Evolutionary conservation across 2,329 filamentous ascomycete genomes (phyloP).

Genomic region (Penicillium palitans): DNA sequence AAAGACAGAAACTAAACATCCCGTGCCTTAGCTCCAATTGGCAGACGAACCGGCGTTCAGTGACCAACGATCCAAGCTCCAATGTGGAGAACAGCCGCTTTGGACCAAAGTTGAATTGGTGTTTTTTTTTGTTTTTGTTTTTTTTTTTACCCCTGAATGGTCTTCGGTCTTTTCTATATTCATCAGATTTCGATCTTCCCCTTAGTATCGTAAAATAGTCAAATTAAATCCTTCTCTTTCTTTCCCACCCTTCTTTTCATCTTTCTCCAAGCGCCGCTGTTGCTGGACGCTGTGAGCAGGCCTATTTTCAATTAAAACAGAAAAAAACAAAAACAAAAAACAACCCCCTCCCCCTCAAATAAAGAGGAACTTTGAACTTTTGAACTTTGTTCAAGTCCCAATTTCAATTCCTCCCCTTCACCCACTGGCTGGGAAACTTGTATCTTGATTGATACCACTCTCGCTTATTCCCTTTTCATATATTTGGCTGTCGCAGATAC

Average conservation of each 20-base stretch:
- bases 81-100: constrained; percentile 19
- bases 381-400: constrained; percentile 13
- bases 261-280: constrained; percentile 36
- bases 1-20: not conserved
- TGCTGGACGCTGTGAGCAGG: constrained; percentile 42
- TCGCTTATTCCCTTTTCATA: constrained; percentile 14
- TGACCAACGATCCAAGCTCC: constrained; percentile 17
- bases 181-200: not conserved
- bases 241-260: constrained; percentile 17
- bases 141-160: constrained; percentile 27
- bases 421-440: constrained; percentile 34
- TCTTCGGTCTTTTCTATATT: not conserved
- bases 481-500: constrained; percentile 12
- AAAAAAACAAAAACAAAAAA: not conserved
- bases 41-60: constrained; percentile 15
- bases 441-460: constrained; percentile 23
- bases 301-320: constrained; percentile 20
- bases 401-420: constrained; percentile 21
- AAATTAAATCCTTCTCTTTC: constrained; percentile 4
- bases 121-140: no score
- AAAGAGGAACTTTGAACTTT: constrained; percentile 4
- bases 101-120: not conserved
- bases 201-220: not conserved
- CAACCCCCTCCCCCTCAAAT: constrained; percentile 5
- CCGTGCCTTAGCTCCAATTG: constrained; percentile 14